Percentiles rank a stretch among this genome's conserved stretches.
Evolutionary conservation across 352 stramenopile genomes (phyloP).

Genomic region (Phytophthora syringae): DNA sequence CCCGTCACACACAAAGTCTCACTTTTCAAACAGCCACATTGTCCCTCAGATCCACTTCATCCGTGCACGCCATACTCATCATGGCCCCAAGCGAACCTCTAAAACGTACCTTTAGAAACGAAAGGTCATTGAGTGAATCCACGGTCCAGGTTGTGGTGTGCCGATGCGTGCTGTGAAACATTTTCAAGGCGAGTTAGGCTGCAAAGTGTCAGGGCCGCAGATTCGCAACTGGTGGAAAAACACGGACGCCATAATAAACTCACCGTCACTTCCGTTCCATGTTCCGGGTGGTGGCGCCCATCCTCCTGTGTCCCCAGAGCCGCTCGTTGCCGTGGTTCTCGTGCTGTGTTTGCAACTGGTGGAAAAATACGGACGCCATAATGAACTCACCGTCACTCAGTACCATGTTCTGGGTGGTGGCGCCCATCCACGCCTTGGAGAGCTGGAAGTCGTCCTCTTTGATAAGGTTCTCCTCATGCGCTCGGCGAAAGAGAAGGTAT

Average conservation of each 20-base stretch:
- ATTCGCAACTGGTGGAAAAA: too few relatives aligned
- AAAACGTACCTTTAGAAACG: slow-evolving; percentile 26
- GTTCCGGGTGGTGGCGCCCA: too few relatives aligned
- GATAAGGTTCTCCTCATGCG: slow-evolving; percentile 4
- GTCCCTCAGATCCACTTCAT: neutral
- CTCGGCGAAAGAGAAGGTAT: slow-evolving; percentile 15
- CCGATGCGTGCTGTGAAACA: slow-evolving; percentile 14
- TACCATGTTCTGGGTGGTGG: too few relatives aligned
- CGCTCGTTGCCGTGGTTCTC: too few relatives aligned
- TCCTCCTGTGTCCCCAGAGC: too few relatives aligned
- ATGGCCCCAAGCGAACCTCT: slow-evolving; percentile 7
- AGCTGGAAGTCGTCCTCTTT: too few relatives aligned
- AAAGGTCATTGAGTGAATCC: slow-evolving; percentile 21
- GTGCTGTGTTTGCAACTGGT: too few relatives aligned
- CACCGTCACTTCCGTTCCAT: too few relatives aligned
- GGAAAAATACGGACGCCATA: too few relatives aligned
- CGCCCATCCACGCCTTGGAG: too few relatives aligned
- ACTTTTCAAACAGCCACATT: slow-evolving; percentile 1
- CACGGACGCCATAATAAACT: too few relatives aligned
- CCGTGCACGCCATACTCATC: neutral
- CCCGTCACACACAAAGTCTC: neutral
- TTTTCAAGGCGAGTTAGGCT: slow-evolving; percentile 18
- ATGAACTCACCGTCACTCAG: too few relatives aligned
- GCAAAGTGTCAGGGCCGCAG: slow-evolving; percentile 11
- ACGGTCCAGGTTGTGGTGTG: slow-evolving; percentile 12